Conservation (phyloP, 2,329 filamentous ascomycete genomes). For the Ilyonectria sp. region DNA sequence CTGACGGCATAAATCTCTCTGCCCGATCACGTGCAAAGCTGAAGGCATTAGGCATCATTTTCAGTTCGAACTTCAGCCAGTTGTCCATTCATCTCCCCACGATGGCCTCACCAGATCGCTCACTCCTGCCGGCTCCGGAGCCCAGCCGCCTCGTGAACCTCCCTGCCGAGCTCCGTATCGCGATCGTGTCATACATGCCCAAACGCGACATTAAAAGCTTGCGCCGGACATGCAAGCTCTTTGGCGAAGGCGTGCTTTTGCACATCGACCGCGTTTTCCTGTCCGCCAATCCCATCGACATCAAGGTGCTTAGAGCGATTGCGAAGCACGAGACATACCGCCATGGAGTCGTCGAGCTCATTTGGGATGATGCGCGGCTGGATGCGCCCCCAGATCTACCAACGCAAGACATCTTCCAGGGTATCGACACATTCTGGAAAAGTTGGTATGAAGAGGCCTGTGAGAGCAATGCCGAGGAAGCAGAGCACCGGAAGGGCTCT, state of each 20-base stretch:
- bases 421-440: background rate
- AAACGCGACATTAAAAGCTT: conserved; percentile 11
- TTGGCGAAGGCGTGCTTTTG: background rate
- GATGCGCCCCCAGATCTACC: background rate
- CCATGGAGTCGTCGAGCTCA: background rate
- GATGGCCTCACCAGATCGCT: background rate
- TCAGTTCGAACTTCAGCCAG: too few species aligned
- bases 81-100: background rate
- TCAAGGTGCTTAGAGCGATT: conserved; percentile 3
- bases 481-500: background rate
- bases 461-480: background rate
- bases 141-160: background rate
- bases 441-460: background rate
- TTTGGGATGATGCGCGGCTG: conserved; percentile 16
- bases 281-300: conserved; percentile 2
- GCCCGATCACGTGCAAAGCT: too few species aligned
- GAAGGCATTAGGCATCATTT: too few species aligned
- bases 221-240: conserved; percentile 2
- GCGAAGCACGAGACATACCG: conserved; percentile 11
- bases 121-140: background rate
- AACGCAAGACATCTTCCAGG: background rate
- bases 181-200: background rate
- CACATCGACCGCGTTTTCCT: conserved; percentile 15
- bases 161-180: background rate
- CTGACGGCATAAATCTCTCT: too few species aligned